Conservation (phyloP, 345 rosid species). For the Rhodamnia argentea region DNA sequence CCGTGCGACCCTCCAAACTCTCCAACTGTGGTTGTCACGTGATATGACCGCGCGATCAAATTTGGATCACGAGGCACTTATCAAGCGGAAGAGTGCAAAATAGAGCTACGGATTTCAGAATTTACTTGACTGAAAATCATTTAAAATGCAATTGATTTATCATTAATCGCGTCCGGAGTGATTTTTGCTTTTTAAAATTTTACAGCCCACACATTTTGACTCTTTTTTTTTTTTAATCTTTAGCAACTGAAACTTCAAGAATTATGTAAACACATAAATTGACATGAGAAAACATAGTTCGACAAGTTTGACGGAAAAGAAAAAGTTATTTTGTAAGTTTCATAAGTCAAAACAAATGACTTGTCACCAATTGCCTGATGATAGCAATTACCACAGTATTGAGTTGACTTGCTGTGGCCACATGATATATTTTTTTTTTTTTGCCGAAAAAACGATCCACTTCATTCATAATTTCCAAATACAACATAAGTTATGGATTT, state of each 20-base stretch:
- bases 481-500: too few species aligned
- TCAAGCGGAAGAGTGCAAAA: not conserved
- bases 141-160: not conserved
- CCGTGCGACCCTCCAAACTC: not conserved
- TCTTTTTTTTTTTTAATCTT: not conserved
- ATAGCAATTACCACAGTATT: not conserved
- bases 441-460: too few species aligned
- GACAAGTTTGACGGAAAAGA: not conserved
- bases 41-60: not conserved
- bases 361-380: not conserved
- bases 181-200: not conserved
- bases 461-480: too few species aligned
- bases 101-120: not conserved
- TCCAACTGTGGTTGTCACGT: not conserved
- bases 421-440: accelerated
- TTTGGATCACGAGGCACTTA: not conserved
- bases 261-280: not conserved
- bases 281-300: not conserved
- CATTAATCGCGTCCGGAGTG: not conserved
- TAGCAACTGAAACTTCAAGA: not conserved
- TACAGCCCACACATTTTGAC: not conserved
- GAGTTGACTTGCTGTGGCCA: not conserved
- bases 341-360: not conserved
- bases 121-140: not conserved
- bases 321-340: not conserved